phyloP scores from a whole-genome alignment of 495 filamentous ascomycete genomes.

The Penicillium verhagenii region DNA sequence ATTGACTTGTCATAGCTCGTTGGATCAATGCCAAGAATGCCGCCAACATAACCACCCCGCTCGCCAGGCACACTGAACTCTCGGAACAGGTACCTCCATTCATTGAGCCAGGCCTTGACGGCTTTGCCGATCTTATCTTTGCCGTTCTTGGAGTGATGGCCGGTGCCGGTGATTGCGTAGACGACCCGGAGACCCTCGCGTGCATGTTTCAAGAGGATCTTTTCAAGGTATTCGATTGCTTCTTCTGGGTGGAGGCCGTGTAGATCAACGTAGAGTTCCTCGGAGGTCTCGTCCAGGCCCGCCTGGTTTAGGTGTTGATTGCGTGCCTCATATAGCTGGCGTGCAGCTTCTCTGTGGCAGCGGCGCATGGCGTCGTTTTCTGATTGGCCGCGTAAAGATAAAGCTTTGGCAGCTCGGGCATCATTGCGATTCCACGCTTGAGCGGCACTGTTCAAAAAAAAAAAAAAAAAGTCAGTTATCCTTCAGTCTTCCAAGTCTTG shows the following conservation, averaged over 20 bases:
- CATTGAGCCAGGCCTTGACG: slow-evolving; percentile 84
- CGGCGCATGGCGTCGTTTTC: slow-evolving; percentile 98
- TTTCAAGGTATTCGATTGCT: slow-evolving; percentile 90
- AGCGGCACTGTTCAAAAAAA: slow-evolving; percentile 64
- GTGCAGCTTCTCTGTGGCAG: slow-evolving; percentile 91
- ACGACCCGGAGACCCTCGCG: slow-evolving; percentile 67
- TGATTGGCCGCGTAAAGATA: slow-evolving; percentile 88
- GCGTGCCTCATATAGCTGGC: slow-evolving; percentile 89
- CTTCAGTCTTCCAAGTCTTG: slow-evolving; percentile 11
- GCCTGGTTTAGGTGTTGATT: slow-evolving; percentile 64
- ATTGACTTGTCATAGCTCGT: slow-evolving; percentile 77
- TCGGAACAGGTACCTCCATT: slow-evolving; percentile 93
- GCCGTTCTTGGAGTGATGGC: slow-evolving; percentile 96
- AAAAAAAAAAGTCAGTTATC: no score
- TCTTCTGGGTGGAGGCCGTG: slow-evolving; percentile 97
- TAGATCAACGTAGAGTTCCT: slow-evolving; percentile 91
- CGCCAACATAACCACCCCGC: slow-evolving; percentile 73
- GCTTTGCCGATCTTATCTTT: slow-evolving; percentile 99
- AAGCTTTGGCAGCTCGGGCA: slow-evolving; percentile 90
- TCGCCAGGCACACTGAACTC: slow-evolving; percentile 97
- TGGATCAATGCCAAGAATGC: slow-evolving; percentile 91
- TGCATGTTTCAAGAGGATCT: slow-evolving; percentile 76
- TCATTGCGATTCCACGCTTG: slow-evolving; percentile 99
- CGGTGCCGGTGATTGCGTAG: slow-evolving; percentile 95
- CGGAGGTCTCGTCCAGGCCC: slow-evolving; percentile 40